Evolutionary conservation across 306 rosid genomes (phyloP).

Genomic region (Datisca glomerata): DNA sequence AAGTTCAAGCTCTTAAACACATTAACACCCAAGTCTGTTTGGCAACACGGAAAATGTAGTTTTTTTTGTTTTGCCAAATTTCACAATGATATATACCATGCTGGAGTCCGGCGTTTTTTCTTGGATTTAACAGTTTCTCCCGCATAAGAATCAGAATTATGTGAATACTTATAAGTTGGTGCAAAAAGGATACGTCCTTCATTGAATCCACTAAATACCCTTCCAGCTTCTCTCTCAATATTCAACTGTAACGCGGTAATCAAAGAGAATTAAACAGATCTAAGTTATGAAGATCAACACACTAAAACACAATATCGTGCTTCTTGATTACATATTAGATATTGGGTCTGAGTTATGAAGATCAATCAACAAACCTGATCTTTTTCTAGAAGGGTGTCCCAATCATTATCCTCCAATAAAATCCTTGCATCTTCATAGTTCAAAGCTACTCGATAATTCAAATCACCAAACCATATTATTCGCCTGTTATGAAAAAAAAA

Average conservation of each 20-base stretch:
- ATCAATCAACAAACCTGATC: slow-evolving; percentile 86
- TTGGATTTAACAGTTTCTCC: slow-evolving; percentile 76
- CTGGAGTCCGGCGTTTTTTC: slow-evolving; percentile 83
- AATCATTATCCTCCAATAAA: slow-evolving; percentile 64
- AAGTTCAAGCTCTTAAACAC: not conserved
- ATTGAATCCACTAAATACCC: slow-evolving; percentile 55
- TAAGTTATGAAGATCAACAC: too few species aligned
- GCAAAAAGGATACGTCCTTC: slow-evolving; percentile 66
- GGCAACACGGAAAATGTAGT: not conserved
- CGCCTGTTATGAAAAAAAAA: slow-evolving; percentile 31
- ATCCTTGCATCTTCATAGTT: slow-evolving; percentile 68
- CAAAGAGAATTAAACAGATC: too few species aligned
- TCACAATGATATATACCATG: slow-evolving; percentile 34
- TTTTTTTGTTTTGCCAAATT: not conserved
- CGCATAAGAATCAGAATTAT: slow-evolving; percentile 71
- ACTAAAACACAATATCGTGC: too few species aligned
- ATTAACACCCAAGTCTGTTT: too few species aligned
- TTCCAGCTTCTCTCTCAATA: slow-evolving; percentile 64
- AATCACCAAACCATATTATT: slow-evolving; percentile 88
- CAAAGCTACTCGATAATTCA: slow-evolving; percentile 76
- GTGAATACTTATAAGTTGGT: slow-evolving; percentile 79
- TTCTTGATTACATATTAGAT: too few species aligned
- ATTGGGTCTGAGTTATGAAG: too few species aligned
- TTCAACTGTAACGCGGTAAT: slow-evolving; percentile 57
- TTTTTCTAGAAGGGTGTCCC: slow-evolving; percentile 65